Base-by-base conservation (phyloP, 176 grass and related monocot genomes). In the Oropetium thomaeum region DNA sequence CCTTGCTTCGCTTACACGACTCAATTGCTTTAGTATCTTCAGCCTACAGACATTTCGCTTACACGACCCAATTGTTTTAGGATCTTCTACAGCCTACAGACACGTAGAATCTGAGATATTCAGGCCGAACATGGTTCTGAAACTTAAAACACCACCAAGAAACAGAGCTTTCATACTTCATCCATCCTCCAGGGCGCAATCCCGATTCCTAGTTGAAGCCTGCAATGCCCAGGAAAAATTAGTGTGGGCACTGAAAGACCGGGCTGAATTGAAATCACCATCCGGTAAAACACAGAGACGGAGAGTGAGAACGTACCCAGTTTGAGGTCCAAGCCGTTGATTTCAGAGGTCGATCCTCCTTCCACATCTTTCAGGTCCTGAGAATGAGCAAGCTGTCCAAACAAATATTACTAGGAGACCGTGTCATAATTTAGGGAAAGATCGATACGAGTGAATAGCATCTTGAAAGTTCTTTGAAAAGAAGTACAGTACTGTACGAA, bases 281-380 rank as follows among this genome's bases (percentile, higher is more conserved):
- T 23, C 6, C 0, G 27, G 17, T 20, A 57, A 22, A 15, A 11
- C 70, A 73, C n/a, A n/a, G n/a, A n/a, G n/a, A n/a, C n/a, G n/a
- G n/a, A n/a, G n/a, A n/a, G n/a, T n/a, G n/a, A n/a, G 26, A n/a
- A 61, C 66, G 1, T 58, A 93, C 94, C 90, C 17, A 93, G 70
- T 75, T 93, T 97, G 67, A 97, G 90, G 34, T 97, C 94, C 65
- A 97, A 62, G 4, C 83, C 83, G 39, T 80, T 83, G 67, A 26
- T 83, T 16, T 82, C 75, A 40, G 88, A 89, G 42, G 78, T 66
- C 11, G 80, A 83, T 22, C 78, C 78, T 19, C 54, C 86, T 42
- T 84, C 83, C 42, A 75, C 79, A 16, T 74, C 75, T 32, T 83
- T 91, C 8, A 87, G 37, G 33, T 62, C 87, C 81, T 93, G 78